phyloP scores from a whole-genome alignment of 441 rosid genomes.

The Syzygium malaccense region DNA sequence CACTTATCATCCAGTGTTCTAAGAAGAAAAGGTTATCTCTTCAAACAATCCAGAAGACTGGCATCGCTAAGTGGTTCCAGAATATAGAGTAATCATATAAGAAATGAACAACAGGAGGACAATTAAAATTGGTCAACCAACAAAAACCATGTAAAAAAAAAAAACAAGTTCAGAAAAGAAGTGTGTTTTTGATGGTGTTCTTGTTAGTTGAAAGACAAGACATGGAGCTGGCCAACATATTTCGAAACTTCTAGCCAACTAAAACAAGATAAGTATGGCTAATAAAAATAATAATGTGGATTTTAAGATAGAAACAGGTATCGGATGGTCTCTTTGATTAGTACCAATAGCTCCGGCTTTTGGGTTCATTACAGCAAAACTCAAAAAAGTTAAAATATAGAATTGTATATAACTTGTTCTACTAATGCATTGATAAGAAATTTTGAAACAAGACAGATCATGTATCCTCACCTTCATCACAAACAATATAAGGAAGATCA shows the following conservation, averaged over 20 bases:
- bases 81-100: too few relatives aligned
- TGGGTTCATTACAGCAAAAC: neutral
- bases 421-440: neutral
- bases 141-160: too few relatives aligned
- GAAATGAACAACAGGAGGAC: too few relatives aligned
- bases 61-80: too few relatives aligned
- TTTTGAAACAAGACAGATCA: neutral
- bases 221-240: neutral
- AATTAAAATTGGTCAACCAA: too few relatives aligned
- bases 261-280: neutral
- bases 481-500: constrained; percentile 68
- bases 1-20: neutral
- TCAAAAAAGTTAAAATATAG: neutral
- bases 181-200: neutral
- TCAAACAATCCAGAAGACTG: too few relatives aligned
- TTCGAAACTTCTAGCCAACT: neutral
- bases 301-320: neutral
- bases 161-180: too few relatives aligned
- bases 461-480: constrained; percentile 73
- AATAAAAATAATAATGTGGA: neutral
- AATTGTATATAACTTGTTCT: neutral
- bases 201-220: neutral
- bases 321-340: neutral
- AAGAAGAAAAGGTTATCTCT: too few relatives aligned
- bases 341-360: neutral